phyloP scores from a whole-genome alignment of 768 basidiomycete genomes.

The Porpolomopsis calyptriformis region DNA sequence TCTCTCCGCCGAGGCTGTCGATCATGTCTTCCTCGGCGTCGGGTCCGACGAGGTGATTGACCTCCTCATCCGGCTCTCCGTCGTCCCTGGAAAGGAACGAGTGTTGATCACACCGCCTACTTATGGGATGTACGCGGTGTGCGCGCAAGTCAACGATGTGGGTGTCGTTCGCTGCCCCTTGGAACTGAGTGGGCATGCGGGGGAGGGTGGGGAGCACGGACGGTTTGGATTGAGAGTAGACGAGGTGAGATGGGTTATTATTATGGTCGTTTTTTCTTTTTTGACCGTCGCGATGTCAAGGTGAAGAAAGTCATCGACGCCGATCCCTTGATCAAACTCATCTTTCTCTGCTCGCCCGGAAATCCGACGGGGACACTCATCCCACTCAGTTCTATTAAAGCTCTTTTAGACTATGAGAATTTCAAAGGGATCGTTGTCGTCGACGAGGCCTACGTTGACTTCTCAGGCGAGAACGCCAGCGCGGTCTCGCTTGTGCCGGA shows the following conservation, averaged over 20 bases:
- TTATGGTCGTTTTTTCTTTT: background rate
- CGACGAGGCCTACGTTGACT: slow-evolving; percentile 98
- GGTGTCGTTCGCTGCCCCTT: slow-evolving; percentile 70
- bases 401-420: slow-evolving; percentile 62
- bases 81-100: slow-evolving; percentile 67
- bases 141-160: slow-evolving; percentile 91
- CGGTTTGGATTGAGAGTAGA: slow-evolving; percentile 68
- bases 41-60: slow-evolving; percentile 97
- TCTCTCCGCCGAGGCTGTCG: slow-evolving; percentile 39
- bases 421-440: slow-evolving; percentile 91
- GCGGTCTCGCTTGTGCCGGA: slow-evolving; percentile 64
- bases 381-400: slow-evolving; percentile 54
- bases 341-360: slow-evolving; percentile 94
- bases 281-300: slow-evolving; percentile 25
- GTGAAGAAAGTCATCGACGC: slow-evolving; percentile 57
- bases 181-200: slow-evolving; percentile 42
- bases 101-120: slow-evolving; percentile 89
- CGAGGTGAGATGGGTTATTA: slow-evolving; percentile 39
- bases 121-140: slow-evolving; percentile 96
- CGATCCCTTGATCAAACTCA: slow-evolving; percentile 75
- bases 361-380: slow-evolving; percentile 92
- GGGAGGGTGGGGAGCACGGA: slow-evolving; percentile 65
- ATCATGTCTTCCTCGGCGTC: slow-evolving; percentile 87
- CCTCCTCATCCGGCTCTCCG: slow-evolving; percentile 82
- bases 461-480: slow-evolving; percentile 50